phyloP scores from a whole-genome alignment of 305 asterid genomes.

The Fraxinus ornus region DNA sequence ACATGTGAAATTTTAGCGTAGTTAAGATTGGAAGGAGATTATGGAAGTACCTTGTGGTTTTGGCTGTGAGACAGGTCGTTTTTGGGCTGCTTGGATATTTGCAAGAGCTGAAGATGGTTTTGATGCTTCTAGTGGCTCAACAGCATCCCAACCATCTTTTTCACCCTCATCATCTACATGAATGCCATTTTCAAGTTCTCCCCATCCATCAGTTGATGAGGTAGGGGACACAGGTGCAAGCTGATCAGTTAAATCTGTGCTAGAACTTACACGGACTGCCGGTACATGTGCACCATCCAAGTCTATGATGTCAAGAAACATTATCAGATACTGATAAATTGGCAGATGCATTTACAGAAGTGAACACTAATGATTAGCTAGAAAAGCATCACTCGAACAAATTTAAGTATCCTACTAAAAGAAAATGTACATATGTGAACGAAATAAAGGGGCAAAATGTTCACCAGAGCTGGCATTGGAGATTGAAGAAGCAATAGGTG shows the following conservation, averaged over 20 bases:
- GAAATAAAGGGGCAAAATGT: conserved; percentile 9
- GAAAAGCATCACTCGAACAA: background rate
- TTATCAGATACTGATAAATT: conserved; percentile 22
- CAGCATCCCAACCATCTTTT: conserved; percentile 90
- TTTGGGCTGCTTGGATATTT: conserved; percentile 92
- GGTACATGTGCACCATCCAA: conserved; percentile 44
- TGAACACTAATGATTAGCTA: conserved; percentile 9
- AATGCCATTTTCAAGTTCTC: conserved; percentile 79
- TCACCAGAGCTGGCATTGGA: conserved; percentile 69
- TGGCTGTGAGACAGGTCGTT: conserved; percentile 64
- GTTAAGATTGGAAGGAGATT: background rate
- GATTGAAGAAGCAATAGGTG: conserved; percentile 54
- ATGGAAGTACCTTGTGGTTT: conserved; percentile 61
- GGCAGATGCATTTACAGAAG: conserved; percentile 5
- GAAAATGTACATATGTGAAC: background rate
- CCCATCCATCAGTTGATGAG: conserved; percentile 87
- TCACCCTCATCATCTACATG: conserved; percentile 52
- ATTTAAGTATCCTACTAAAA: background rate
- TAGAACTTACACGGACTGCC: conserved; percentile 50
- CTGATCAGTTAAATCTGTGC: conserved; percentile 49
- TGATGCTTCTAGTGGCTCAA: conserved; percentile 84
- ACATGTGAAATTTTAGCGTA: background rate
- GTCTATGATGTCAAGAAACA: conserved; percentile 40
- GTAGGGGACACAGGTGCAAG: conserved; percentile 66
- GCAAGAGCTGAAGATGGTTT: conserved; percentile 75